phyloP scores from a whole-genome alignment of 108 stramenopile species.

The Skeletonema menzelii region DNA sequence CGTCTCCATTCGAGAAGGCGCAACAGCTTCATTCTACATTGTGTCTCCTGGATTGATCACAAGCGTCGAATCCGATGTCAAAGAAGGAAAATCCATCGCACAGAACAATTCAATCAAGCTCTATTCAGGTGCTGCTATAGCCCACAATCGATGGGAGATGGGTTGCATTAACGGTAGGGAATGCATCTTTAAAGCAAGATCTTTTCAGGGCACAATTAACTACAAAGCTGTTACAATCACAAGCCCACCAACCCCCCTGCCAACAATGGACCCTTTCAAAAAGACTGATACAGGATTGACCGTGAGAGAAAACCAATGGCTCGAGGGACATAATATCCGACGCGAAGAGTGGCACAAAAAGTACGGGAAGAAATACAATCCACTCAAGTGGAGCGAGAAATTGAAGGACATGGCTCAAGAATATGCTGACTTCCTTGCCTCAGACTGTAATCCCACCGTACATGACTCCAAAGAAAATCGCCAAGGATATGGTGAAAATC shows the following conservation, averaged over 20 bases:
- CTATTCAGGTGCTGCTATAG: not conserved
- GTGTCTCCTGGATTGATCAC: not conserved
- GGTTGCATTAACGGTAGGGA: not conserved
- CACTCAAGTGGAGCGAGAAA: not conserved
- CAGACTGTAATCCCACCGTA: not conserved
- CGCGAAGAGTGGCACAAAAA: not conserved
- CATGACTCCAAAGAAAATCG: not conserved
- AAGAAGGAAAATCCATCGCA: not conserved
- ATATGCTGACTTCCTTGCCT: not conserved
- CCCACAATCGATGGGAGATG: not conserved
- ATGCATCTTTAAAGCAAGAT: not conserved
- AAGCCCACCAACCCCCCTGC: not conserved
- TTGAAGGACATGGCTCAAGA: not conserved
- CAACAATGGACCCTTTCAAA: not conserved
- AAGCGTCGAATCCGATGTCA: not conserved
- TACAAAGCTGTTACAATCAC: not conserved
- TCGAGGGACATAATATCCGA: not conserved
- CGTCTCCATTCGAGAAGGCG: not conserved
- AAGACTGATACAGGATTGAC: not conserved
- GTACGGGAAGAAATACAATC: not conserved
- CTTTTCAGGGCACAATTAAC: not conserved
- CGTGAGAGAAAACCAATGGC: not conserved
- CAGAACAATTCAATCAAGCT: not conserved
- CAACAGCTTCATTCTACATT: not conserved
- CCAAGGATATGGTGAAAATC: slow-evolving; percentile 28